Conservation (phyloP, 2,329 filamentous ascomycete genomes). For the Aspergillus awamori region DNA sequence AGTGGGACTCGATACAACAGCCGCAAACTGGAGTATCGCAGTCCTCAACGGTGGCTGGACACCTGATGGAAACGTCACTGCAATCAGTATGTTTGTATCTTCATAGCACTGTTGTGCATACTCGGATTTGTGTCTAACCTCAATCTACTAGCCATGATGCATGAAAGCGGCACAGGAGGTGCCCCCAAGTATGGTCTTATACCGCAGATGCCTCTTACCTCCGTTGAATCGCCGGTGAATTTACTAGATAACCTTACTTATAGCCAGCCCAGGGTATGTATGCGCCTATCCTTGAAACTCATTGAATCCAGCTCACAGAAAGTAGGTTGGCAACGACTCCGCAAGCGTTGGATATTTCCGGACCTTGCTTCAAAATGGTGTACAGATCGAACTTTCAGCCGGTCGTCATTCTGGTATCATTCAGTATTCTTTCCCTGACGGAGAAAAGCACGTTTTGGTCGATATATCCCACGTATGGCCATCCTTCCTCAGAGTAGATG, state of each 20-base stretch:
- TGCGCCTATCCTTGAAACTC: neutral
- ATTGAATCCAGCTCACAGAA: neutral
- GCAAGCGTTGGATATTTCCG: slow-evolving; percentile 67
- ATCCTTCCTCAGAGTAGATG: neutral
- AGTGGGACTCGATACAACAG: slow-evolving; percentile 45
- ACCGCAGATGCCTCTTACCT: slow-evolving; percentile 40
- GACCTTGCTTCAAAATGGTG: slow-evolving; percentile 59
- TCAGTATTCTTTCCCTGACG: slow-evolving; percentile 61
- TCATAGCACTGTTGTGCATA: neutral
- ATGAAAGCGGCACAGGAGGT: slow-evolving; percentile 54
- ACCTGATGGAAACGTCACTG: slow-evolving; percentile 55
- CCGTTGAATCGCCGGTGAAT: slow-evolving; percentile 45
- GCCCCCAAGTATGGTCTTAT: slow-evolving; percentile 45
- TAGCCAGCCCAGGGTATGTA: slow-evolving; percentile 60
- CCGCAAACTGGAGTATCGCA: slow-evolving; percentile 39
- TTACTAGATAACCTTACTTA: slow-evolving; percentile 45
- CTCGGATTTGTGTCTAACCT: neutral
- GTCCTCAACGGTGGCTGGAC: slow-evolving; percentile 48
- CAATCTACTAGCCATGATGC: slow-evolving; percentile 41
- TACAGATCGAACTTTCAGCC: slow-evolving; percentile 66
- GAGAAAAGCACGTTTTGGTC: slow-evolving; percentile 62
- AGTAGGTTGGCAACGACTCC: slow-evolving; percentile 50
- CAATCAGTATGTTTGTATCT: slow-evolving; percentile 40
- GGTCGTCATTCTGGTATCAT: slow-evolving; percentile 67
- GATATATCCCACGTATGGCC: slow-evolving; percentile 54